phyloP scores from a whole-genome alignment of 75 land plant species.

The Chamaecyparis obtusa region DNA sequence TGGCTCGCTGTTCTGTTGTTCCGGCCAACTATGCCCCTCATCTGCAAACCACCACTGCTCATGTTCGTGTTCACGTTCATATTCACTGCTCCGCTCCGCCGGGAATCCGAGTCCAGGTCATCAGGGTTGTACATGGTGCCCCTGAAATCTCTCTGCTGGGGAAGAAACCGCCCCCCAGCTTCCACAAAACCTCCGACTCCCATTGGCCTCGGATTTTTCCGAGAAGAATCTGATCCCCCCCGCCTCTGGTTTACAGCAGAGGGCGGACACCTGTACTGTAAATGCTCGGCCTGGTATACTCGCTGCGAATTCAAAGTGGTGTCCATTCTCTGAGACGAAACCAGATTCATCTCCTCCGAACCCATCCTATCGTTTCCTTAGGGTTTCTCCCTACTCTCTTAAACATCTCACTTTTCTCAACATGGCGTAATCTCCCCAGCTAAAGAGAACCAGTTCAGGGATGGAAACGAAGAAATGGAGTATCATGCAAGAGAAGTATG shows the following conservation, averaged over 20 bases:
- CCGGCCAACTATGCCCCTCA: slow-evolving; percentile 3
- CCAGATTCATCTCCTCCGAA: slow-evolving; percentile 5
- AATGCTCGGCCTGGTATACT: slow-evolving; percentile 4
- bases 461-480: too few species aligned
- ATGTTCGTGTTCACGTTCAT: background rate
- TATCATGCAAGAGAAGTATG: too few species aligned
- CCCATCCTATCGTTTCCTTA: background rate
- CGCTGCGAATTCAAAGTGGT: slow-evolving; percentile 1
- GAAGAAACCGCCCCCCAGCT: background rate
- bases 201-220: background rate
- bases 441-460: too few species aligned
- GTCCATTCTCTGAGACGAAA: slow-evolving; percentile 14
- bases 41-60: slow-evolving; percentile 2
- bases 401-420: background rate
- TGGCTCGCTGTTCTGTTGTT: background rate
- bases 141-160: slow-evolving; percentile 7
- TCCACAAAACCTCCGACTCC: slow-evolving; percentile 7
- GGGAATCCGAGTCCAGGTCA: background rate
- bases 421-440: background rate
- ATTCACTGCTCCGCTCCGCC: background rate
- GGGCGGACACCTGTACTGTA: slow-evolving; percentile 1
- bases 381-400: background rate
- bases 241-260: slow-evolving; percentile 6
- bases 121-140: background rate
- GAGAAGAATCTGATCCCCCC: background rate